These are phyloP conservation scores for Phaeosphaeriaceae sp. DNA, from an alignment of 2,329 filamentous ascomycete species.

Conservation along the genomic window DNA sequence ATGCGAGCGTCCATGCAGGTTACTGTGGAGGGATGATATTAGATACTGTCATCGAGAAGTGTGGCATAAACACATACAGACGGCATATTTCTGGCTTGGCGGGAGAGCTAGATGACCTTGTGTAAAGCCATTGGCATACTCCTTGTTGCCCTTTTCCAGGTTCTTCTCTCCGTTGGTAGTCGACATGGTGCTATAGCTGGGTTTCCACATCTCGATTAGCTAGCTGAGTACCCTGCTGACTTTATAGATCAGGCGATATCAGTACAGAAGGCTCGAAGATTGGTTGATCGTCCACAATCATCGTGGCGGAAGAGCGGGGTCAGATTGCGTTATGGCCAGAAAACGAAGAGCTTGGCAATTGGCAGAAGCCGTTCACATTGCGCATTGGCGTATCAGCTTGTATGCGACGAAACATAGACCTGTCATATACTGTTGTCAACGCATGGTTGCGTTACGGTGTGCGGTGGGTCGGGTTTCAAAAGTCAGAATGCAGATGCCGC, in stretches of 20 bases:
- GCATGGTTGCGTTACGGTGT: neutral
- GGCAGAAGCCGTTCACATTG: conserved; percentile 1
- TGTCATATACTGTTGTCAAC: neutral
- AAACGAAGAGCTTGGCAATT: conserved; percentile 3
- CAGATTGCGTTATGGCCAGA: conserved; percentile 16
- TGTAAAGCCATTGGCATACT: conserved; percentile 67
- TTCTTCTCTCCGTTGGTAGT: conserved; percentile 60
- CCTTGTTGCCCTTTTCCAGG: conserved; percentile 63
- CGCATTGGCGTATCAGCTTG: neutral
- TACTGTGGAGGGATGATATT: conserved; percentile 50
- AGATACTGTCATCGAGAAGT: neutral
- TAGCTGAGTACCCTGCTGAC: conserved; percentile 6
- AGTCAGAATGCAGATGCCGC: neutral
- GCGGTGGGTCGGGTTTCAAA: neutral
- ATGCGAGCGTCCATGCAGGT: conserved; percentile 84
- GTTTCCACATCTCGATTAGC: neutral
- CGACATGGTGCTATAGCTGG: conserved; percentile 35
- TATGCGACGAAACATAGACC: neutral
- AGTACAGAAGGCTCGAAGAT: neutral
- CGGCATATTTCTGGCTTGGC: conserved; percentile 72
- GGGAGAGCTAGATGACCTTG: conserved; percentile 71
- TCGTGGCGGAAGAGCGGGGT: conserved; percentile 24
- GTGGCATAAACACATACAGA: conserved; percentile 56
- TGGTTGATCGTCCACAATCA: neutral
- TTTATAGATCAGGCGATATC: conserved; percentile 7